Evolutionary conservation across 2,329 filamentous ascomycete species (phyloP).

Genomic region (Pestalotiopsis sp.): DNA sequence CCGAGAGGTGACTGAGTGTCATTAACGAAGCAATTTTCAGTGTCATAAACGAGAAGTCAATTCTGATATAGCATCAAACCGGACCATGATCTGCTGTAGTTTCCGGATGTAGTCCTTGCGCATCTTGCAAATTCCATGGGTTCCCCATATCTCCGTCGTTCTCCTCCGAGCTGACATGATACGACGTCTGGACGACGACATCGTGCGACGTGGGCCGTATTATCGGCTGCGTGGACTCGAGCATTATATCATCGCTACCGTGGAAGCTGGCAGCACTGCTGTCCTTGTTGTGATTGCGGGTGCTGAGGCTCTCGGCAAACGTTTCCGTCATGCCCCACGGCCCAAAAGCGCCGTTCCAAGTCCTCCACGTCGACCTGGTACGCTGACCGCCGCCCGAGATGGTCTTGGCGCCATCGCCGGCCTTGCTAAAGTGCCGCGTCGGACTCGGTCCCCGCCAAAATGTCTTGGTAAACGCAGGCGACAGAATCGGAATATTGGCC

Average conservation of each 20-base stretch:
- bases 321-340: constrained; percentile 5
- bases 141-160: background rate
- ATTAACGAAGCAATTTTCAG: too few relatives aligned
- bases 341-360: background rate
- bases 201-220: background rate
- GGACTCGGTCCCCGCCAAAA: constrained; percentile 27
- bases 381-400: background rate
- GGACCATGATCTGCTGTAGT: background rate
- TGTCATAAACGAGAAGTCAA: background rate
- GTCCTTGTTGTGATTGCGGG: background rate
- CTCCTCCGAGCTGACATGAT: background rate
- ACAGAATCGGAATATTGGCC: constrained; percentile 35
- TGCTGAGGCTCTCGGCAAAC: constrained; percentile 6
- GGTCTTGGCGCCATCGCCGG: constrained; percentile 4
- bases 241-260: constrained; percentile 12
- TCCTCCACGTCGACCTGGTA: background rate
- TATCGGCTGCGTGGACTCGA: background rate
- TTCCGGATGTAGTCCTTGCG: background rate
- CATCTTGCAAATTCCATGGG: background rate
- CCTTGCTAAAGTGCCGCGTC: background rate
- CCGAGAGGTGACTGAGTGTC: too few relatives aligned
- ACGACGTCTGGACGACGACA: constrained; percentile 2
- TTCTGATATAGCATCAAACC: background rate
- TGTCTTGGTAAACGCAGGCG: constrained; percentile 27
- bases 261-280: background rate